Evolutionary conservation across 257 asterid genomes (phyloP), one percentile per base, ranked within the genome.

Genomic region (Phtheirospermum japonicum): DNA sequence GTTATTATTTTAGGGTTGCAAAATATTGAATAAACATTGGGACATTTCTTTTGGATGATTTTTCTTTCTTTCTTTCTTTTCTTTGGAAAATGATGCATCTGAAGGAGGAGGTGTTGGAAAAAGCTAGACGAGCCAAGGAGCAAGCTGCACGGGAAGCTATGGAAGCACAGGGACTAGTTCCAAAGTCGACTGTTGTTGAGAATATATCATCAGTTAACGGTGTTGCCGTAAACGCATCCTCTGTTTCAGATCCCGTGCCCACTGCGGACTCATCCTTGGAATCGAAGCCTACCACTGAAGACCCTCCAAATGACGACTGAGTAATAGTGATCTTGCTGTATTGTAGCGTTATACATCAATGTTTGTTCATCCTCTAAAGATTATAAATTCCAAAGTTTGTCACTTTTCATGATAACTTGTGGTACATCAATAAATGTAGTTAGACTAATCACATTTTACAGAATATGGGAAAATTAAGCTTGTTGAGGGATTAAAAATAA

Each of bases 51-150:
- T 23, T 3, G 28, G 1, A 23, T 23, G n/a, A n/a, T 23, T 23
- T 23, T 23, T 23, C 3, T 23, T 23, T 23, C 28, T 3, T 23
- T 23, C 28, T 1, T 42, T 16, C 4, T 39, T 39, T 39, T 12
- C 46, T 9, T 39, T 39, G 46, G 49, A 42, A 0, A 16, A 46
- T 3, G 10, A 48, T 48, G 28, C 33, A n/a, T 51, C 23, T 33
- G 67, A 83, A 87, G 95, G 93, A 80, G 36, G 93, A 87, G 30
- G 88, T 87, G 57, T 59, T 87, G 64, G 85, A 82, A 75, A 87
- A 83, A 68, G 95, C 95, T 23, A 71, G 73, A 70, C 74, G 76
- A 28, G 95, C 86, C 57, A 84, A 84, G 67, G 88, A 80, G 64
- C 75, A 79, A 68, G 93, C 93, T 40, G 89, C 90, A 9, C 74